Percentiles rank a stretch among this genome's conserved stretches.
Conservation (phyloP, 805 yeast genomes). For the Metschnikowia noctiluminum region DNA sequence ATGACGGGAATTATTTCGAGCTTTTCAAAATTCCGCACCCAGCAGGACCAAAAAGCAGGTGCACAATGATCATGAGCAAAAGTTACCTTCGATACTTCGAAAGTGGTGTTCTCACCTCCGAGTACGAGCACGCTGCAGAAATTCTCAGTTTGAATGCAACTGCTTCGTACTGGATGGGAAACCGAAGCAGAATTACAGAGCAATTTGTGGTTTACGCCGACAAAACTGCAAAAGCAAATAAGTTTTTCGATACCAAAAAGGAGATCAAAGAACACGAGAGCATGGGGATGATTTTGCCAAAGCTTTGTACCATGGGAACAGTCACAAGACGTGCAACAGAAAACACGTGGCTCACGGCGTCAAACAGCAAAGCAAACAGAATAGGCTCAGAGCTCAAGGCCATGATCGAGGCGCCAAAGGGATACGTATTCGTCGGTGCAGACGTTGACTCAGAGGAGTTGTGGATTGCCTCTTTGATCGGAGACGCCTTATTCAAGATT, state of each 20-base stretch:
- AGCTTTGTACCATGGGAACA: conserved; percentile 90
- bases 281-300: conserved; percentile 79
- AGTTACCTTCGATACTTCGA: conserved; percentile 70
- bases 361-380: conserved; percentile 81
- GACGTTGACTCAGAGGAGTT: conserved; percentile 98
- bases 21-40: conserved; percentile 84
- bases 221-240: conserved; percentile 17
- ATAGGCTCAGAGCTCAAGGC: conserved; percentile 94
- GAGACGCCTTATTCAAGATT: conserved; percentile 81
- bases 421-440: conserved; percentile 93
- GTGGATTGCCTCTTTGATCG: conserved; percentile 95
- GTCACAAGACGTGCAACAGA: conserved; percentile 95
- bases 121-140: conserved; percentile 66
- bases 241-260: conserved; percentile 26
- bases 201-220: conserved; percentile 76
- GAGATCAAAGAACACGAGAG: conserved; percentile 23
- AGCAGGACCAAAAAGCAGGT: conserved; percentile 70
- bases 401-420: conserved; percentile 79
- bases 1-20: conserved; percentile 24
- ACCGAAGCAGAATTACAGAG: conserved; percentile 75
- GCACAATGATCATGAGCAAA: conserved; percentile 77
- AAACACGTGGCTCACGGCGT: conserved; percentile 96
- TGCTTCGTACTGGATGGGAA: conserved; percentile 91
- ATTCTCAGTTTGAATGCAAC: conserved; percentile 75
- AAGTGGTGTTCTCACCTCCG: conserved; percentile 66